Evolutionary conservation across 768 basidiomycete genomes (phyloP).

Genomic region (Myochromella boudieri): DNA sequence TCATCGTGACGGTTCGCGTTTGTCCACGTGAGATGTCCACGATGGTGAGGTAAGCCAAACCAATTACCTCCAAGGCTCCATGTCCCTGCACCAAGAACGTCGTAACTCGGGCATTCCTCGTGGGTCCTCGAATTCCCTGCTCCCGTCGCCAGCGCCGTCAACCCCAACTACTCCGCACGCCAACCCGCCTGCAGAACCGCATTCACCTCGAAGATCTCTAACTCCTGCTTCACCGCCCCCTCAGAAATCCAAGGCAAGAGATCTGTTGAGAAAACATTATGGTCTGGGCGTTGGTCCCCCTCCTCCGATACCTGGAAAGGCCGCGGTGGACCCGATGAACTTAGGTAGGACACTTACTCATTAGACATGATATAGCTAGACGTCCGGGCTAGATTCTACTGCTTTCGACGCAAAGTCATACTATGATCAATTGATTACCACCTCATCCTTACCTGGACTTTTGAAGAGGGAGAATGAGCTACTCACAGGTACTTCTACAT

Average conservation of each 20-base stretch:
- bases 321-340: slow-evolving; percentile 78
- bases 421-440: slow-evolving; percentile 85
- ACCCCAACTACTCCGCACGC: slow-evolving; percentile 20
- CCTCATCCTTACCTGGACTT: slow-evolving; percentile 68
- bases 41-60: slow-evolving; percentile 12
- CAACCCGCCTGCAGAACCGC: slow-evolving; percentile 13
- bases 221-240: slow-evolving; percentile 31
- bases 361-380: neutral
- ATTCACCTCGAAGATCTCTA: slow-evolving; percentile 30
- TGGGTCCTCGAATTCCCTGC: slow-evolving; percentile 44
- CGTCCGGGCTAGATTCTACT: slow-evolving; percentile 57
- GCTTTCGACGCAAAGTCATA: slow-evolving; percentile 83
- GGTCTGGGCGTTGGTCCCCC: slow-evolving; percentile 79
- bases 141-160: slow-evolving; percentile 31
- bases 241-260: slow-evolving; percentile 63
- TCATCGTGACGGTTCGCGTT: slow-evolving; percentile 18
- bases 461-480: slow-evolving; percentile 84
- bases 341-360: slow-evolving; percentile 49
- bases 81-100: slow-evolving; percentile 22
- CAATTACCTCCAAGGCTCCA: slow-evolving; percentile 6
- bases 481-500: slow-evolving; percentile 49
- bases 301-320: slow-evolving; percentile 53
- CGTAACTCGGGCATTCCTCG: slow-evolving; percentile 30
- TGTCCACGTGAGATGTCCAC: neutral
- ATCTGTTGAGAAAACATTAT: slow-evolving; percentile 84